phyloP scores from a whole-genome alignment of 345 rosid genomes.

The Gynandropsis gynandra region DNA sequence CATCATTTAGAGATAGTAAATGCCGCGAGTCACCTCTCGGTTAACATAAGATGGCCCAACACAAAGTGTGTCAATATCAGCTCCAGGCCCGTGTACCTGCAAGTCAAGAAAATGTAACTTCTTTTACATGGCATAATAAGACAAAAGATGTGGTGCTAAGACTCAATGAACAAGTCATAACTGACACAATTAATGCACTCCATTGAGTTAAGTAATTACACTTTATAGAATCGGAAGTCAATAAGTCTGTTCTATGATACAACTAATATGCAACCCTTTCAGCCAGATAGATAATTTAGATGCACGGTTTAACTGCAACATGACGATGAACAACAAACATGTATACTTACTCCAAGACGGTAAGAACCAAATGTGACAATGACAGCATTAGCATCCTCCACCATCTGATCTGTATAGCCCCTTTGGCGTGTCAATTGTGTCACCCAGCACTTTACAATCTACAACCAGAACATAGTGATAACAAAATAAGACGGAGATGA shows the following conservation, averaged over 20 bases:
- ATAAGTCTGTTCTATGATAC: no score
- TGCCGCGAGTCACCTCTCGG: slow-evolving; percentile 51
- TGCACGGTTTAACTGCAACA: no score
- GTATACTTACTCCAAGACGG: slow-evolving; percentile 67
- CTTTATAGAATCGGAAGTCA: no score
- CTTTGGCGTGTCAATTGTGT: slow-evolving; percentile 57
- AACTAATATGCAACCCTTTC: no score
- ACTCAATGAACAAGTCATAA: not conserved
- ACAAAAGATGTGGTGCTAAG: not conserved
- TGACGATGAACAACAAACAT: no score
- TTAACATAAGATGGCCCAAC: slow-evolving; percentile 92
- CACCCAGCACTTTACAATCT: slow-evolving; percentile 86
- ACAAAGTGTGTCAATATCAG: slow-evolving; percentile 86
- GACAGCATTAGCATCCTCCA: slow-evolving; percentile 87
- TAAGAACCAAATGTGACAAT: slow-evolving; percentile 95
- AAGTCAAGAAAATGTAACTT: slow-evolving; percentile 5
- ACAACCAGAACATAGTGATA: slow-evolving; percentile 1
- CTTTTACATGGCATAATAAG: not conserved
- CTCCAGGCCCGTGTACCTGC: slow-evolving; percentile 93
- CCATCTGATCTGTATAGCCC: slow-evolving; percentile 84
- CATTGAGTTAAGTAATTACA: no score
- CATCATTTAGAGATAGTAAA: slow-evolving; percentile 11
- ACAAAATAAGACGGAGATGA: not conserved
- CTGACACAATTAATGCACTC: no score
- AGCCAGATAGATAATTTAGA: no score